Evolutionary conservation across 2,329 filamentous ascomycete genomes (phyloP), one percentile per base, ranked within the genome.

Genomic region (Pseudogymnoascus sp.): DNA sequence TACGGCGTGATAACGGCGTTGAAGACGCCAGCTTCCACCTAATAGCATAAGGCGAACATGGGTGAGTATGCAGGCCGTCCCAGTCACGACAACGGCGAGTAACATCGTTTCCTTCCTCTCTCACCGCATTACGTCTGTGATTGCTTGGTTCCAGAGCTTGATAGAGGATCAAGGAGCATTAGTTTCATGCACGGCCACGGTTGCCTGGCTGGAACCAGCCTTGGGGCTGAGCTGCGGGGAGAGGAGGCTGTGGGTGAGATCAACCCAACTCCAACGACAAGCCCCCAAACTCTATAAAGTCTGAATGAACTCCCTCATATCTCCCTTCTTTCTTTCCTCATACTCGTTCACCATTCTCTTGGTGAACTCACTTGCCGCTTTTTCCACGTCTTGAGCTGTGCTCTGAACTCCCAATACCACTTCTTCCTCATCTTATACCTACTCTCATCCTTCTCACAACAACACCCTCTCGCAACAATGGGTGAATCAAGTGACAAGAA

Each of bases 401-500:
- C 49, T 55, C 49, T 33, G 9, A 18, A 33, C 28, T 55, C 49
- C 28, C 5, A 55, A 33, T 16, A 4, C n/a, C n/a, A 33, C 49
- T 55, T 21, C 49, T 21, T 33, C 12, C 49, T 18, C 16, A 6
- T 21, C 49, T 55, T 18, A 55, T 33, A 55, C 8, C 28, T 33
- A 33, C n/a, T 18, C n/a, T 18, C n/a, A 55, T 8, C 25, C 49
- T 31, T 33, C 49, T 55, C n/a, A 55, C 31, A 52, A 31, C 25
- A 5, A 12, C 25, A 18, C 4, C 8, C 41, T 18, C 4, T n/a
- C 25, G 25, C 33, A 64, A 66, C 9, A 2, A 66, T 66, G 65
- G 55, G 62, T 49, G 11, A 40, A 33, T 37, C 52, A 28, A 43
- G 31, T 28, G 23, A 25, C 40, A 14, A 55, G 25, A 63, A 49